Base-by-base conservation (phyloP, 768 basidiomycete species). In the Pisolithus microcarpus region DNA sequence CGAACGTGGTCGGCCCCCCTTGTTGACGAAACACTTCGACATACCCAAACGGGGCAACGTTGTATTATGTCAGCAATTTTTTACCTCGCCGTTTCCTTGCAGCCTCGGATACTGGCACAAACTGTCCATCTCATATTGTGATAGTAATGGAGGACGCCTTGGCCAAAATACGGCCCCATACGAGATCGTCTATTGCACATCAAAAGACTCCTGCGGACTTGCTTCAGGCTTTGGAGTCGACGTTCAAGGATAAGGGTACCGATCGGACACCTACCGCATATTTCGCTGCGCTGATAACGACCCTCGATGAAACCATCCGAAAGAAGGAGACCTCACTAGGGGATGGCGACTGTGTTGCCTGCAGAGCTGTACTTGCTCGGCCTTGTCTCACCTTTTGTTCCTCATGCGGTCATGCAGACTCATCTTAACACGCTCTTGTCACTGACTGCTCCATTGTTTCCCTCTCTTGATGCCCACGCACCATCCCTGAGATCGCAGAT, bases 131-230 rank as follows among this genome's bases (percentile, higher is more conserved):
- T 26, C 26, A 26, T 26, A 31, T 31, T 11, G 30, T 31, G 30
- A 11, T 34, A 15, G 34, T 15, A 15, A 81, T 85, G 82, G 84
- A 89, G 62, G 63, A 78, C 18, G 80, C 80, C 30, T 73, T 95
- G 46, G 73, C 81, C 50, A 97, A 94, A 72, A 91, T 96, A 60
- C 76, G 94, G 49, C 86, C 87, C 5, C 90, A 96, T 60, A 83
- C 82, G 1, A 78, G 80, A 30, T 94, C 92, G 0, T 76, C 79
- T 7, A 73, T 94, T n/a, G 65, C 82, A 1, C 89, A 95, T 62
- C 93, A 97, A 71, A 90, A 90, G 65, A 78, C 85, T 51, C 91
- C 93, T 5, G 95, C 94, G 24, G 81, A 79, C 43, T 80, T 98
- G 21, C 77, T 98, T 40, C 69, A 76, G 51, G 94, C 92, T 2